These are phyloP conservation scores for Diplodia sapinea DNA, from an alignment of 2,329 filamentous ascomycete genomes.

Conservation along the genomic window DNA sequence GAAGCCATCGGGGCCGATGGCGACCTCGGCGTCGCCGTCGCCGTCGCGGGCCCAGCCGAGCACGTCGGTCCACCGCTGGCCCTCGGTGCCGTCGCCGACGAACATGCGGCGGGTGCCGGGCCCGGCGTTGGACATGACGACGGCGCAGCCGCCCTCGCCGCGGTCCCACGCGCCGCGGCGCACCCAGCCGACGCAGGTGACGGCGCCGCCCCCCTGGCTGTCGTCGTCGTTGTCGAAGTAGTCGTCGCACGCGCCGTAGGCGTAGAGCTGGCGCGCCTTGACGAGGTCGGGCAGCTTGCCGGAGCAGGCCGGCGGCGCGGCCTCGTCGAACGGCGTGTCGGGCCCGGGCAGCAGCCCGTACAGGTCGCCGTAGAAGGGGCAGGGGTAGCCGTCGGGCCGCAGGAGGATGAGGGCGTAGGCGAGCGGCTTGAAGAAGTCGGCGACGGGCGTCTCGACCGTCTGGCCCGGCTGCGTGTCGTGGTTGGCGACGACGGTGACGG, in stretches of 20 bases:
- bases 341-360: slow-evolving; percentile 61
- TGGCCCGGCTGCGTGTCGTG: slow-evolving; percentile 73
- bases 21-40: slow-evolving; percentile 53
- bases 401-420: slow-evolving; percentile 76
- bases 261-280: slow-evolving; percentile 68
- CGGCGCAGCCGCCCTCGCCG: slow-evolving; percentile 39
- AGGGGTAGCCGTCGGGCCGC: slow-evolving; percentile 66
- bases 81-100: slow-evolving; percentile 63
- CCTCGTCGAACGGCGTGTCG: slow-evolving; percentile 44
- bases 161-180: slow-evolving; percentile 56
- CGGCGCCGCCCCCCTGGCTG: slow-evolving; percentile 34
- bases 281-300: slow-evolving; percentile 64
- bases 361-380: slow-evolving; percentile 73
- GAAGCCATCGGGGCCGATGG: slow-evolving; percentile 65
- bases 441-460: slow-evolving; percentile 66
- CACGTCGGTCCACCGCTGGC: slow-evolving; percentile 69
- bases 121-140: slow-evolving; percentile 62
- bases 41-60: slow-evolving; percentile 57
- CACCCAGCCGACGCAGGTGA: slow-evolving; percentile 67
- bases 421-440: slow-evolving; percentile 71
- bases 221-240: slow-evolving; percentile 64
- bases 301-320: slow-evolving; percentile 59
- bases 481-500: slow-evolving; percentile 71
- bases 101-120: slow-evolving; percentile 64
- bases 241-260: slow-evolving; percentile 68